phyloP scores from a whole-genome alignment of 2,329 filamentous ascomycete genomes.

The Westerdykella ornata region DNA sequence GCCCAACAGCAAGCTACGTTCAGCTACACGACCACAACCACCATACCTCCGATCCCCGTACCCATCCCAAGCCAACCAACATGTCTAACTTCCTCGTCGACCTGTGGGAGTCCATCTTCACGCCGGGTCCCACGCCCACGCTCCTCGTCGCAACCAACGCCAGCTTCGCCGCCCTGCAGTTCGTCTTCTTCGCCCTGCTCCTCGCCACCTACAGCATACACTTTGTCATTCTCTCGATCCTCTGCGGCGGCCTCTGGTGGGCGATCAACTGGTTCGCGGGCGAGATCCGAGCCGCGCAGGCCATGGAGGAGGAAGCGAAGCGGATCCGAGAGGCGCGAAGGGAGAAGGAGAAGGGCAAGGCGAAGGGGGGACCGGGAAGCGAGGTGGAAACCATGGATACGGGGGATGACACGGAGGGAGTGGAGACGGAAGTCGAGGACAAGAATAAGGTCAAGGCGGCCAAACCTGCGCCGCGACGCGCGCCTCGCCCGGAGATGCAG shows the following conservation, averaged over 20 bases:
- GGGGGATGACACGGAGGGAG: constrained; percentile 42
- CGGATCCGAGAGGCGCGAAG: constrained; percentile 37
- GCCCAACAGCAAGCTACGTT: constrained; percentile 1
- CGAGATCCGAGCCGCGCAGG: constrained; percentile 50
- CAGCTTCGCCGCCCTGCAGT: constrained; percentile 78
- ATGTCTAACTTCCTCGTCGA: constrained; percentile 57
- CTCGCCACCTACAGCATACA: constrained; percentile 80
- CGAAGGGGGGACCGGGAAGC: constrained; percentile 12
- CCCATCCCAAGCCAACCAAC: constrained; percentile 4
- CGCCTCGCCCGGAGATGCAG: constrained; percentile 22
- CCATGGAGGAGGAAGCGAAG: constrained; percentile 46
- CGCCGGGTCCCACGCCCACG: constrained; percentile 79
- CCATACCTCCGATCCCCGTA: background rate
- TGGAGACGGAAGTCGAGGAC: constrained; percentile 33
- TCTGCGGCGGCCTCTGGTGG: constrained; percentile 81
- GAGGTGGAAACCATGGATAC: constrained; percentile 39
- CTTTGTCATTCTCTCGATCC: constrained; percentile 71
- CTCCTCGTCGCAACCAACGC: constrained; percentile 85
- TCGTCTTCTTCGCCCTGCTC: constrained; percentile 69
- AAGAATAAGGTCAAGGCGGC: constrained; percentile 18
- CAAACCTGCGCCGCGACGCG: constrained; percentile 11
- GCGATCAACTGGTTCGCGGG: constrained; percentile 94
- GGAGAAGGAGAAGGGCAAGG: constrained; percentile 36
- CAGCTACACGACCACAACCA: background rate
- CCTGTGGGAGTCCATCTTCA: constrained; percentile 90